Base-by-base conservation (phyloP, 1,139 yeast species). In the Yamadazyma jaroonii region DNA sequence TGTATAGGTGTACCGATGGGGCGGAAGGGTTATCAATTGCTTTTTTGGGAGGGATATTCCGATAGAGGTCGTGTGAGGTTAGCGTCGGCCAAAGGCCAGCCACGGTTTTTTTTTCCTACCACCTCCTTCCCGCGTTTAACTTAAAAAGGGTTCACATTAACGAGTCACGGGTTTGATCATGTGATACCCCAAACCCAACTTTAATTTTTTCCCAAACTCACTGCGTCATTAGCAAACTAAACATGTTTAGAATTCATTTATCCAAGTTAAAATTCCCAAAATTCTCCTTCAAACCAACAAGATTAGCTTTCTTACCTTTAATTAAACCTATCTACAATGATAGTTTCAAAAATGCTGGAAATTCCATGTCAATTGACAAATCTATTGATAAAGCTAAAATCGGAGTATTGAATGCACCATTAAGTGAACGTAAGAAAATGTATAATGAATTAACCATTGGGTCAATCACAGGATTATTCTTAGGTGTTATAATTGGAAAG, bases 361-460 rank as follows among this genome's bases (percentile, higher is more conserved):
- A 23, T 25, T 26, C 31, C 8, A n/a, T 20, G 8, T 27, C 15
- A 27, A 13, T 27, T 27, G 29, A 10, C 8, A 9, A n/a, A 11
- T 12, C 29, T n/a, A 15, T 21, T 17, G 24, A 22, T 12, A 11
- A 9, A 25, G 29, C 24, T 10, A 32, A 25, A 20, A 26, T 21
- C 10, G 21, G 11, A 24, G 29, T 32, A n/a, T 25, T 25, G n/a
- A 32, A 32, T 17, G 21, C 29, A 15, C 29, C 26, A 9, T 32
- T 37, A 15, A 29, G 29, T 12, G 26, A 28, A 17, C 29, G 37
- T 27, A 36, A 46, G 24, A 36, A 45, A 31, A 39, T 79, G 54
- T 84, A 84, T 54, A 76, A 77, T 50, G 86, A 84, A 52, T 64
- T 84, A 50, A 74, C 88, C 11, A 60, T 81, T 42, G 92, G 92